A percentile compares a stretch with the other conserved stretches of the same genome.
Evolutionary conservation across 371 early-diverging fungal genomes (phyloP).

Genomic region (Circinella minor): DNA sequence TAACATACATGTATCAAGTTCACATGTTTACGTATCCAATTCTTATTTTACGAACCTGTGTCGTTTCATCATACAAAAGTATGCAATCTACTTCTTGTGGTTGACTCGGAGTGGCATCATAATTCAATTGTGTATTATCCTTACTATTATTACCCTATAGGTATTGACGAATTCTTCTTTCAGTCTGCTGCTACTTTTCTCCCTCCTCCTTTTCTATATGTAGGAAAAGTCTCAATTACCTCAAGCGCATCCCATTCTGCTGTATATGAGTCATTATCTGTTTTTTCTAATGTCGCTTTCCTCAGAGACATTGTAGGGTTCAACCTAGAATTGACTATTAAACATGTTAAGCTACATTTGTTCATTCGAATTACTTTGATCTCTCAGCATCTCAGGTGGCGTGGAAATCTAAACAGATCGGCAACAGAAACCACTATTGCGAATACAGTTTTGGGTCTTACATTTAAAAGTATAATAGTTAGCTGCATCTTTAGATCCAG

Average conservation of each 20-base stretch:
- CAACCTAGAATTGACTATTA: conserved; percentile 1
- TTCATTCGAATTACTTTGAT: neutral
- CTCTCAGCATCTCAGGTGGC: no score
- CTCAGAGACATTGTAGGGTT: neutral
- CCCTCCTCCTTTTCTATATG: neutral
- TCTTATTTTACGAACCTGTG: neutral
- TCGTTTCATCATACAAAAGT: conserved; percentile 5
- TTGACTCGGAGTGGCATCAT: conserved; percentile 13
- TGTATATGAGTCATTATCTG: conserved; percentile 6
- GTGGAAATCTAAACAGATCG: neutral
- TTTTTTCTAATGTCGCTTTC: conserved; percentile 4
- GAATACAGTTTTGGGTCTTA: neutral
- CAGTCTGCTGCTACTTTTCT: neutral
- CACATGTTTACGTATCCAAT: neutral
- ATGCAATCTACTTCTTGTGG: conserved; percentile 14
- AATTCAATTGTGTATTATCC: conserved; percentile 11
- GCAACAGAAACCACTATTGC: neutral
- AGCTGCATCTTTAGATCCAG: neutral
- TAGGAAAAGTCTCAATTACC: neutral
- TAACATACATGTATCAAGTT: neutral
- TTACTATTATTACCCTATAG: neutral
- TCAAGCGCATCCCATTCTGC: conserved; percentile 9
- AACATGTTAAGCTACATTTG: neutral
- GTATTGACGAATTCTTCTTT: neutral
- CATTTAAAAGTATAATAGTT: conserved; percentile 9